Percentiles rank a stretch among this genome's conserved stretches.
phyloP scores from a whole-genome alignment of 345 rosid genomes.

The Citrus sp. region DNA sequence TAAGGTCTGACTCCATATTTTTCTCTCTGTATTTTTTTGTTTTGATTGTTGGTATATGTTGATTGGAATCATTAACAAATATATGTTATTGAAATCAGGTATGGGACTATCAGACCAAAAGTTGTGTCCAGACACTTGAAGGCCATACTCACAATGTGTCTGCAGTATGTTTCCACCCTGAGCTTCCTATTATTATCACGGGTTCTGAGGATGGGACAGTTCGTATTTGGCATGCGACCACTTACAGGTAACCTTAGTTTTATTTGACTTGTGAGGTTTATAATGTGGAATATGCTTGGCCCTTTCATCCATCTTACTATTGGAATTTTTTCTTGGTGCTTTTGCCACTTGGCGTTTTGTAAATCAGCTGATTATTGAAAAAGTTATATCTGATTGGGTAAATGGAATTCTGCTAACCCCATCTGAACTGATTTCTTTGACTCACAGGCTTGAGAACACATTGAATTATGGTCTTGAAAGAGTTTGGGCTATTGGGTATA shows the following conservation, averaged over 20 bases:
- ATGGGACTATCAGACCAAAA: conserved; percentile 94
- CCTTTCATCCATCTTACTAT: neutral
- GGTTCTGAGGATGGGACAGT: conserved; percentile 98
- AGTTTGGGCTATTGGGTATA: conserved; percentile 93
- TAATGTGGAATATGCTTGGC: neutral
- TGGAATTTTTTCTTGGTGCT: neutral
- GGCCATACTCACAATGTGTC: conserved; percentile 94
- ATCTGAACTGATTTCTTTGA: conserved; percentile 6
- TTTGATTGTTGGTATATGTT: conserved; percentile 9
- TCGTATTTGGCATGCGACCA: conserved; percentile 90
- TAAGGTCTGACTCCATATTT: conserved; percentile 43
- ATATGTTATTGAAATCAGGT: conserved; percentile 40
- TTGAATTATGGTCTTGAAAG: conserved; percentile 94
- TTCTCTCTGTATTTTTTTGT: neutral
- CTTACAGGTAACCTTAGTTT: conserved; percentile 55
- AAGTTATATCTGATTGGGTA: neutral
- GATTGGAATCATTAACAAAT: conserved; percentile 21
- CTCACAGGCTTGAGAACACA: conserved; percentile 73
- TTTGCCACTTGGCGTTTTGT: neutral
- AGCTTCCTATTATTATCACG: conserved; percentile 85
- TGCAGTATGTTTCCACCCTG: conserved; percentile 94
- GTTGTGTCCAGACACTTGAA: conserved; percentile 90
- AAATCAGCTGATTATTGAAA: neutral
- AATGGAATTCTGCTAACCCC: neutral
- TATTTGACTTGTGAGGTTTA: neutral